phyloP scores from a whole-genome alignment of 106 monocot genomes.

The Acorus gramineus region DNA sequence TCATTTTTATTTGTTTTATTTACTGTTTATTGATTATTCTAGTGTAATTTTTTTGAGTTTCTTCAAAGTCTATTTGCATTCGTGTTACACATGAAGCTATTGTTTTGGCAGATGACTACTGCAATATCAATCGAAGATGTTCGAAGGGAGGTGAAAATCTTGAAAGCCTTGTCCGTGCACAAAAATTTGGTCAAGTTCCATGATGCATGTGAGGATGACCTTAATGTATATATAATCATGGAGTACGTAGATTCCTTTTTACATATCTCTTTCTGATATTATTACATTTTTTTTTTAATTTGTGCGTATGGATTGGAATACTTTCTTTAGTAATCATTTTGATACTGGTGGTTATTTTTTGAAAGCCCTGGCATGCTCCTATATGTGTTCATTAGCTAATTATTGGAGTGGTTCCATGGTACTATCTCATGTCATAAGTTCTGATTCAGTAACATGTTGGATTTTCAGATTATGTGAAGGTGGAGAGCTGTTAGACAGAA shows the following conservation, averaged over 20 bases:
- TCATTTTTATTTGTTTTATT: no score
- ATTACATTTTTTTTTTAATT: slow-evolving; percentile 2
- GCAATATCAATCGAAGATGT: slow-evolving; percentile 95
- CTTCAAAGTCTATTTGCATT: no score
- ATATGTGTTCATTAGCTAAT: no score
- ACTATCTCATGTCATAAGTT: no score
- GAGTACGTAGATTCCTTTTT: slow-evolving; percentile 58
- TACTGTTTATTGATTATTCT: not conserved
- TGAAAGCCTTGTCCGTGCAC: slow-evolving; percentile 82
- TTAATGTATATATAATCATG: slow-evolving; percentile 96
- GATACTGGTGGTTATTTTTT: no score
- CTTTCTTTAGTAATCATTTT: no score
- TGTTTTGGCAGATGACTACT: slow-evolving; percentile 69
- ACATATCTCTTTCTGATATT: slow-evolving; percentile 9
- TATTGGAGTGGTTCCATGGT: no score
- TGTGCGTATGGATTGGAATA: no score
- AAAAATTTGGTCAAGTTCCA: slow-evolving; percentile 71
- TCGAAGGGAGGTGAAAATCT: slow-evolving; percentile 90
- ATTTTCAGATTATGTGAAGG: slow-evolving; percentile 83
- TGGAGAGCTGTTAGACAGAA: slow-evolving; percentile 82
- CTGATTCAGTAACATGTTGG: no score
- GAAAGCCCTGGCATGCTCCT: no score
- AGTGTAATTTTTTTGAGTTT: not conserved
- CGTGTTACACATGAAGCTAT: not conserved
- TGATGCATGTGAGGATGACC: slow-evolving; percentile 97